These are phyloP conservation scores for Myxozyma sirexii DNA, from an alignment of 805 yeast genomes.

Conservation along the genomic window DNA sequence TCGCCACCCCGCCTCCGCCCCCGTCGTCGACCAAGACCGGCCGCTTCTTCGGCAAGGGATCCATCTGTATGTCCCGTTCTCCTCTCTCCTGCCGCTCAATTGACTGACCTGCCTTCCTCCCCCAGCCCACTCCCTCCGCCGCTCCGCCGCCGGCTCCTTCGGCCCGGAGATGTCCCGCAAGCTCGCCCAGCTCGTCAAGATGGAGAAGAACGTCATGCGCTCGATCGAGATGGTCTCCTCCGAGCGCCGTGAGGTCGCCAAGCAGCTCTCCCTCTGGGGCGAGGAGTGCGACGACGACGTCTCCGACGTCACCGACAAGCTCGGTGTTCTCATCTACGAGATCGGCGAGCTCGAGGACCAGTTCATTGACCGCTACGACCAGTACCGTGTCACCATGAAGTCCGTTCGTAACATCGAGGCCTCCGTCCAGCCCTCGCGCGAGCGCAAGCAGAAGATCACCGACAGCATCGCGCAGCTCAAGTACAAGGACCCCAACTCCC, in stretches of 20 bases:
- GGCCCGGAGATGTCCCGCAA: constrained; percentile 96
- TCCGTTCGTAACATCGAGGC: constrained; percentile 95
- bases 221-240: constrained; percentile 89
- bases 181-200: constrained; percentile 86
- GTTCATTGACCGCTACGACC: constrained; percentile 97
- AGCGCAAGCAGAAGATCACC: constrained; percentile 95
- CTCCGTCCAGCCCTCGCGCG: constrained; percentile 97
- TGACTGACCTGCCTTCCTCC: neutral
- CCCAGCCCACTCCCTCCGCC: constrained; percentile 36
- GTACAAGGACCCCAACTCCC: constrained; percentile 97
- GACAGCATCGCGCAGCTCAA: constrained; percentile 97
- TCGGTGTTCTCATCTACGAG: constrained; percentile 94
- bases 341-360: constrained; percentile 98
- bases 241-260: constrained; percentile 95
- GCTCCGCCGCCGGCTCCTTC: constrained; percentile 64
- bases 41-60: constrained; percentile 73
- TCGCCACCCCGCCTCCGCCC: constrained; percentile 94
- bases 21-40: constrained; percentile 82
- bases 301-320: constrained; percentile 93
- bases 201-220: constrained; percentile 95
- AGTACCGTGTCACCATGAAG: constrained; percentile 94
- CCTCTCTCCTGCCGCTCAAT: neutral
- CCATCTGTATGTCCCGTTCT: constrained; percentile 15
- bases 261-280: constrained; percentile 97
- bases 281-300: constrained; percentile 97